Evolutionary conservation across 345 rosid genomes (phyloP).

Genomic region (Arabis alpina): DNA sequence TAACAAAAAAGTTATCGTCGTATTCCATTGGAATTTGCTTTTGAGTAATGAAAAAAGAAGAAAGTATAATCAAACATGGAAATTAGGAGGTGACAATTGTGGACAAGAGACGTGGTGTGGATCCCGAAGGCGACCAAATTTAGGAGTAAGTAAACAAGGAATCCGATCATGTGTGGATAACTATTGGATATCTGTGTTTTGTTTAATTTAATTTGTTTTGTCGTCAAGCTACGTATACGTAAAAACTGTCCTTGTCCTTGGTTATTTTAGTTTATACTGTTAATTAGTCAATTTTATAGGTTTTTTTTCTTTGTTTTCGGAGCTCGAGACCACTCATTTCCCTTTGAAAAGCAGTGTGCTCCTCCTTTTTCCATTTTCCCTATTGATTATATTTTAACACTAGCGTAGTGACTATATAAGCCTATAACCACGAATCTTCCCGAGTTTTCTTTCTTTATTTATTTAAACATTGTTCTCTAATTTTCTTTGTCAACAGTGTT

Average conservation of each 20-base stretch:
- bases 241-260: constrained; percentile 19
- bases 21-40: background rate
- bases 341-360: constrained; percentile 35
- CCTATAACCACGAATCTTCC: constrained; percentile 42
- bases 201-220: constrained; percentile 10
- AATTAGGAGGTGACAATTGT: constrained; percentile 10
- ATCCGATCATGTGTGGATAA: constrained; percentile 37
- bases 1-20: background rate
- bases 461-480: background rate
- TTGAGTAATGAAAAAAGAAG: background rate
- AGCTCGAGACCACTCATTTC: constrained; percentile 48
- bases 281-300: constrained; percentile 34
- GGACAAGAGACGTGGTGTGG: constrained; percentile 45
- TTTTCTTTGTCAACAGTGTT: constrained; percentile 4
- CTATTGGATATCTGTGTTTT: constrained; percentile 27
- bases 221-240: background rate
- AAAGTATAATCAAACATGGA: constrained; percentile 11
- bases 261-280: constrained; percentile 35
- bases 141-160: constrained; percentile 28
- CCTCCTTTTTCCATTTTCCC: constrained; percentile 31
- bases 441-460: background rate
- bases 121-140: constrained; percentile 41
- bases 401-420: constrained; percentile 14
- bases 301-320: constrained; percentile 39
- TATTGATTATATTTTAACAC: constrained; percentile 12